Base-by-base conservation (phyloP, 768 basidiomycete species). In the Pholiota conissans region DNA sequence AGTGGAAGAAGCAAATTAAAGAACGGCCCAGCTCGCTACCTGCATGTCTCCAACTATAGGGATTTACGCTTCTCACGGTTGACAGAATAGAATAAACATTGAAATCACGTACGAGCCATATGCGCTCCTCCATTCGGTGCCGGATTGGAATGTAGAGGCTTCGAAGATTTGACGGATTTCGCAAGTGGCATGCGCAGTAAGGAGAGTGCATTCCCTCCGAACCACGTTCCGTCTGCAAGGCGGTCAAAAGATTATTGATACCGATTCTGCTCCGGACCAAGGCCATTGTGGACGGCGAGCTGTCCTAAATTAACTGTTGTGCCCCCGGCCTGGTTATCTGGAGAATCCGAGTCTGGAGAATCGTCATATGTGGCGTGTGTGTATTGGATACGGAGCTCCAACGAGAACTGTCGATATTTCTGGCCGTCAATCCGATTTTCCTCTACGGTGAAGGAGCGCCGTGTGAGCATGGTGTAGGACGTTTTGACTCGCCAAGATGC, bases 1-100 rank as follows among this genome's bases (percentile, higher is more conserved):
- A 9, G 42, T 55, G 67, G 42, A 49, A 55, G 56, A 46, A 53
- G 48, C 51, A 29, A 29, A 46, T 45, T 45, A 45, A 42, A 45
- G 42, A 13, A 18, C 5, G 24, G n/a, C 4, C 27, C 22, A 42
- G 28, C 22, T 20, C 28, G 18, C 27, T 29, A 24, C 53, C 29
- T 42, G 37, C 18, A 52, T 27, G 27, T n/a, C 53, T 46, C 53
- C 53, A 54, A 54, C 53, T 29, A 46, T 42, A 54, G 29, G 16
- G 22, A 39, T 45, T 37, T 54, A 28, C 30, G 53, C 53, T 54
- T 54, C 53, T 54, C 53, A 54, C 42, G 42, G 42, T 45, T 45
- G 42, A 24, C 20, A 45, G 42, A 45, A 22, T 11, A 45, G 42
- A 45, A 45, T 45, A 20, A 45, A 45, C 42, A 45, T 45, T 45